Evolutionary conservation across 257 asterid species (phyloP).

Genomic region (Vinca minor): DNA sequence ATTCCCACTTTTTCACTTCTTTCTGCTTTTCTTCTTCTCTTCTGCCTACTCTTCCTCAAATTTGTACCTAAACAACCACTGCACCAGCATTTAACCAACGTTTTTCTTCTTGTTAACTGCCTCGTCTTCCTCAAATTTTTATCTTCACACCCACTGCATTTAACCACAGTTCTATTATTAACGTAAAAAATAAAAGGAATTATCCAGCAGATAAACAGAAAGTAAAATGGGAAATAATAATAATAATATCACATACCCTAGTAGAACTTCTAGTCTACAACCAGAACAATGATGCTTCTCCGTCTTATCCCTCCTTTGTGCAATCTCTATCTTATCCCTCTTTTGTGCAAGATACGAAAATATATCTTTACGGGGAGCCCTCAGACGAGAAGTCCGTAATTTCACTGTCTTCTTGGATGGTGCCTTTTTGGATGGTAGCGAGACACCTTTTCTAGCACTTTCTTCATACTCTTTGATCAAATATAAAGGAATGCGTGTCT

Average conservation of each 20-base stretch:
- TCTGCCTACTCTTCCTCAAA: slow-evolving; percentile 7
- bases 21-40: neutral
- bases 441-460: slow-evolving; percentile 25
- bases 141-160: slow-evolving; percentile 73
- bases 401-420: slow-evolving; percentile 25
- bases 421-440: slow-evolving; percentile 17
- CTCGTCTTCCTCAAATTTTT: slow-evolving; percentile 17
- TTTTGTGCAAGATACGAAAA: slow-evolving; percentile 47
- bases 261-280: slow-evolving; percentile 45
- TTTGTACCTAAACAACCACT: slow-evolving; percentile 9
- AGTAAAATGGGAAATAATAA: neutral
- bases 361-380: slow-evolving; percentile 39
- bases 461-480: slow-evolving; percentile 67
- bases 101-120: slow-evolving; percentile 2
- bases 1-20: neutral
- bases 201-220: neutral
- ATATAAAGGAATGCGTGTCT: slow-evolving; percentile 63
- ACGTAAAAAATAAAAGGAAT: neutral
- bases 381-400: slow-evolving; percentile 35
- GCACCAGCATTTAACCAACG: slow-evolving; percentile 4
- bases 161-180: slow-evolving; percentile 36
- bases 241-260: slow-evolving; percentile 39
- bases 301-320: neutral
- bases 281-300: slow-evolving; percentile 34
- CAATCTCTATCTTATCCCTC: slow-evolving; percentile 32